Percentiles rank a stretch among this genome's conserved stretches.
Evolutionary conservation across 352 stramenopile species (phyloP).

Genomic region (Phytophthora pseudosyringae): DNA sequence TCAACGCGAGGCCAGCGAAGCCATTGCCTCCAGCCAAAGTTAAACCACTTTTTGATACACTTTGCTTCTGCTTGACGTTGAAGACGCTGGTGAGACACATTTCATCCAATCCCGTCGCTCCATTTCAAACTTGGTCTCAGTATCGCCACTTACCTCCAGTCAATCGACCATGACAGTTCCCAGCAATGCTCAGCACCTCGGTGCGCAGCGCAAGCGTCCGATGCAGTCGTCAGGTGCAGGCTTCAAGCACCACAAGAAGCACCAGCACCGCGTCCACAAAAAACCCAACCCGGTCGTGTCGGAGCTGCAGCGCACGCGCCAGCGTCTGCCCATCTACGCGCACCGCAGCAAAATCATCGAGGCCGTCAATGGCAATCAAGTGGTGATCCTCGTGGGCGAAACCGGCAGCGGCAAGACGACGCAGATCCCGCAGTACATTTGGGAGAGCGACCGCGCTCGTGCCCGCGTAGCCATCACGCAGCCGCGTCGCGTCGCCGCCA

Average conservation of each 20-base stretch:
- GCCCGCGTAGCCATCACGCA: constrained; percentile 82
- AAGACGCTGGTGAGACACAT: constrained; percentile 11
- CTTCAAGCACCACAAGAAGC: constrained; percentile 40
- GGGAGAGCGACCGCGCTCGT: constrained; percentile 56
- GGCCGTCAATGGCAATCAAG: constrained; percentile 64
- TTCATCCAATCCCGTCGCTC: constrained; percentile 16
- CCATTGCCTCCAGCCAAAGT: not conserved
- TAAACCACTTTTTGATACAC: constrained; percentile 21
- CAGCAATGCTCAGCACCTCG: constrained; percentile 4
- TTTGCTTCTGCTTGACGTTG: constrained; percentile 1
- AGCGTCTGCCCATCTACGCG: constrained; percentile 77
- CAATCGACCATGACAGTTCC: constrained; percentile 27
- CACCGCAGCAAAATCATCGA: constrained; percentile 77
- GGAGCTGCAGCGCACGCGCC: constrained; percentile 64
- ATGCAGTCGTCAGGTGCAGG: constrained; percentile 18
- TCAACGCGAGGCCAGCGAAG: not conserved
- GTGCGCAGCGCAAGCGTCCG: constrained; percentile 32
- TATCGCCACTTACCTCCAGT: constrained; percentile 31
- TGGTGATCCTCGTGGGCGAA: constrained; percentile 90
- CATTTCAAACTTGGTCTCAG: constrained; percentile 23
- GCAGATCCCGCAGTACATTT: constrained; percentile 90
- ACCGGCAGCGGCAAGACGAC: constrained; percentile 93
- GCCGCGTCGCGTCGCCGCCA: constrained; percentile 80
- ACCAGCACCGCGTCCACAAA: constrained; percentile 19
- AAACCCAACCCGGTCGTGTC: constrained; percentile 22